Evolutionary conservation across 2,329 filamentous ascomycete genomes (phyloP).

Genomic region (Fusarium pseudocircinatum): DNA sequence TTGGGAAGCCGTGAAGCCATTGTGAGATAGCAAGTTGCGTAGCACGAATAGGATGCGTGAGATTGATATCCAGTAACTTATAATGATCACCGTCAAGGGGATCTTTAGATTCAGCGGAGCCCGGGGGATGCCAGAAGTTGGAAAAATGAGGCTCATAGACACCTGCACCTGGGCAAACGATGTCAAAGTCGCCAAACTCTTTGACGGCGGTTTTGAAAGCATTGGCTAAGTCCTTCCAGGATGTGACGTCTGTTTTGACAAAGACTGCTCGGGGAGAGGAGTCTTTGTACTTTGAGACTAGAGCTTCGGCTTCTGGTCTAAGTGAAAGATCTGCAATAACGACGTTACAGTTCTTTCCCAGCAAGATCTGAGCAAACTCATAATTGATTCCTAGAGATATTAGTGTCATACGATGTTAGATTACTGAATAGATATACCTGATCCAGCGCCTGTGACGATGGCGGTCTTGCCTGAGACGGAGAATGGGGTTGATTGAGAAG

Average conservation of each 20-base stretch:
- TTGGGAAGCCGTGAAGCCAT: slow-evolving; percentile 46
- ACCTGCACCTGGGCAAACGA: slow-evolving; percentile 58
- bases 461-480: slow-evolving; percentile 36
- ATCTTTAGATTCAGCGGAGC: slow-evolving; percentile 47
- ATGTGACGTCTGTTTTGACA: slow-evolving; percentile 56
- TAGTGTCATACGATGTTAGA: not conserved
- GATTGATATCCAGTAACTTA: slow-evolving; percentile 52
- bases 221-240: slow-evolving; percentile 50
- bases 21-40: slow-evolving; percentile 53
- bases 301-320: slow-evolving; percentile 52
- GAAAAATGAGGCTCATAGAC: slow-evolving; percentile 58
- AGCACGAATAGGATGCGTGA: slow-evolving; percentile 53
- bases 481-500: slow-evolving; percentile 11
- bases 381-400: slow-evolving; percentile 36
- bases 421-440: not conserved
- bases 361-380: slow-evolving; percentile 54
- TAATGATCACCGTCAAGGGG: slow-evolving; percentile 45
- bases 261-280: slow-evolving; percentile 51
- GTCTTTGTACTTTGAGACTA: slow-evolving; percentile 43
- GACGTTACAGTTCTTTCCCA: slow-evolving; percentile 55
- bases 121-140: slow-evolving; percentile 55
- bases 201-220: slow-evolving; percentile 49
- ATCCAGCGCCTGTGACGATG: slow-evolving; percentile 34
- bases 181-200: slow-evolving; percentile 52
- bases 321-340: slow-evolving; percentile 56